Percentiles rank a stretch among this genome's conserved stretches.
Evolutionary conservation across 163 green algal genomes (phyloP).

Genomic region (Volvox carteri): DNA sequence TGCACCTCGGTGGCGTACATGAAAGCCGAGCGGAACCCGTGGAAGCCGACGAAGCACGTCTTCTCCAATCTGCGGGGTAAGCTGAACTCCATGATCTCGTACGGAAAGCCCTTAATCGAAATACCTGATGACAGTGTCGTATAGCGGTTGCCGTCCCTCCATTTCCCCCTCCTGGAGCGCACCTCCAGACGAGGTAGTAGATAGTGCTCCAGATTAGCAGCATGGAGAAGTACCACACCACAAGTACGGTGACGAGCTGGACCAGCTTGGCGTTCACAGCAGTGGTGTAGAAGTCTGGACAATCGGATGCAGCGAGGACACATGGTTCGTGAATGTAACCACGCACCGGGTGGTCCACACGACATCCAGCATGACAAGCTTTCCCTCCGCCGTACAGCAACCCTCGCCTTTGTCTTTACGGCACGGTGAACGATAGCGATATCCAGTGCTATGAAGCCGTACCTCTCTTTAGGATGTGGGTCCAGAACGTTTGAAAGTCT

Average conservation of each 20-base stretch:
- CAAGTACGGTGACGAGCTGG: slow-evolving; percentile 69
- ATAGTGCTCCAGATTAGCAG: slow-evolving; percentile 78
- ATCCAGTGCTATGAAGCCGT: too few relatives aligned
- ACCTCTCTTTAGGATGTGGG: slow-evolving; percentile 70
- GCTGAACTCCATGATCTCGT: slow-evolving; percentile 66
- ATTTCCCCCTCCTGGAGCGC: neutral
- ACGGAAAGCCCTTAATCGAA: neutral
- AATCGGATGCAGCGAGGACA: neutral
- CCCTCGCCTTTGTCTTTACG: too few relatives aligned
- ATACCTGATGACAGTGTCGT: too few relatives aligned
- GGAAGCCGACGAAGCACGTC: slow-evolving; percentile 81
- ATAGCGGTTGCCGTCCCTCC: neutral
- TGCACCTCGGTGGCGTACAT: slow-evolving; percentile 88
- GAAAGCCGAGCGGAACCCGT: slow-evolving; percentile 80
- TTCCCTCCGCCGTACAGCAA: too few relatives aligned
- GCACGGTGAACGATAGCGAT: too few relatives aligned
- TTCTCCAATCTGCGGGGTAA: slow-evolving; percentile 62
- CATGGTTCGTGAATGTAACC: too few relatives aligned
- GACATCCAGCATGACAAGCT: too few relatives aligned
- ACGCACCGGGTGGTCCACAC: too few relatives aligned
- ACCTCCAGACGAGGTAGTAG: slow-evolving; percentile 83
- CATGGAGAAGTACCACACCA: slow-evolving; percentile 73
- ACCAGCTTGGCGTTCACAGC: slow-evolving; percentile 77
- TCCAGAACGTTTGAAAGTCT: slow-evolving; percentile 59
- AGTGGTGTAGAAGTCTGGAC: slow-evolving; percentile 88